Evolutionary conservation across 1,284 basidiomycete species (phyloP).

Genomic region (Schizophyllum commune): DNA sequence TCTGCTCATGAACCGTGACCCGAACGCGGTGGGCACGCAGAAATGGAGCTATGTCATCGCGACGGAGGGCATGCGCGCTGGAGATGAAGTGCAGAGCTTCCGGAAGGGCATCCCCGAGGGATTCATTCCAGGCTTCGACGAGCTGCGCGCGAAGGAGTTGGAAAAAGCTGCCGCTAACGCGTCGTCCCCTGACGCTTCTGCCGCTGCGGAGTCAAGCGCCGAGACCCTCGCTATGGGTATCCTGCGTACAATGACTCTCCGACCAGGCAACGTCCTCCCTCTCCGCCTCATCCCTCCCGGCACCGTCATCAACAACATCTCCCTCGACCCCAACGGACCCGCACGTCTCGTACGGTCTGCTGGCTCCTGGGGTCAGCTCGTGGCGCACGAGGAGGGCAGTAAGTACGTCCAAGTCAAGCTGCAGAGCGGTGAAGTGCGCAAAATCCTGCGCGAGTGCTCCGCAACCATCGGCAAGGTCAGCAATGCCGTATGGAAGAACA

Average conservation of each 20-base stretch:
- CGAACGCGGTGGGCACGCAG: constrained; percentile 36
- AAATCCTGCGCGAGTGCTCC: constrained; percentile 75
- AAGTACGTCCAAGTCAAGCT: constrained; percentile 81
- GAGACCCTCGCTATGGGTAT: constrained; percentile 78
- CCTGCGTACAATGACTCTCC: constrained; percentile 79
- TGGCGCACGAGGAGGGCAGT: constrained; percentile 63
- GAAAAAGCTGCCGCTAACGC: constrained; percentile 7
- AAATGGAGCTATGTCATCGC: constrained; percentile 87
- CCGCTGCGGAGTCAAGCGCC: constrained; percentile 28
- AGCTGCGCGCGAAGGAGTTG: constrained; percentile 15
- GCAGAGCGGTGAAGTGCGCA: constrained; percentile 89
- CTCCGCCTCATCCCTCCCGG: constrained; percentile 88
- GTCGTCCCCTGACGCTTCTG: constrained; percentile 5
- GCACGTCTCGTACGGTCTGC: constrained; percentile 86
- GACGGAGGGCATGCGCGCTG: constrained; percentile 82
- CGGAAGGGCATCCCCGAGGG: constrained; percentile 74
- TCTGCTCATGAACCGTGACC: constrained; percentile 61
- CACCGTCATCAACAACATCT: constrained; percentile 84
- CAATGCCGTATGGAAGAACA: constrained; percentile 87
- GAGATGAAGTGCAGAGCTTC: constrained; percentile 87
- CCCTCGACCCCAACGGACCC: constrained; percentile 70
- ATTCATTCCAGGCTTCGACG: constrained; percentile 58
- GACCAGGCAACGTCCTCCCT: constrained; percentile 91
- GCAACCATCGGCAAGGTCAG: constrained; percentile 92
- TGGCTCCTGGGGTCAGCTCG: constrained; percentile 79